phyloP scores from a whole-genome alignment of 2,329 filamentous ascomycete genomes.

The Ascochyta clinopodiicola region DNA sequence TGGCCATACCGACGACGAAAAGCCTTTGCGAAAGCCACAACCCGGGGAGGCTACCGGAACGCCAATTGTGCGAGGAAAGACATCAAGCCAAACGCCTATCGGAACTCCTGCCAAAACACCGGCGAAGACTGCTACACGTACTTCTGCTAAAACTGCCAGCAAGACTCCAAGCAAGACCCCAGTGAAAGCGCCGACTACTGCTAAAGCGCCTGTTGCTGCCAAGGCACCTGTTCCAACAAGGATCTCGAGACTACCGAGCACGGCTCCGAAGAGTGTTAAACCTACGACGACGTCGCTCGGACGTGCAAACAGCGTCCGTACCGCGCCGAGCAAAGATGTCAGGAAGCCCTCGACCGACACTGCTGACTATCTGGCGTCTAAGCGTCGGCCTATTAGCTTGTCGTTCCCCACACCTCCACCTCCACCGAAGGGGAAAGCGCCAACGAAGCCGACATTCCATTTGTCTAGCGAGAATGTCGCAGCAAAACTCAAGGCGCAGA shows the following conservation, averaged over 20 bases:
- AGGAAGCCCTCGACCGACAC: constrained; percentile 35
- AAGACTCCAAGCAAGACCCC: not conserved
- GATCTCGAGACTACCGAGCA: constrained; percentile 37
- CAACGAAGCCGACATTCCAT: constrained; percentile 58
- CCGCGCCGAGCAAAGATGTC: constrained; percentile 28
- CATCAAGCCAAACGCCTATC: constrained; percentile 6
- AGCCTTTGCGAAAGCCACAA: constrained; percentile 33
- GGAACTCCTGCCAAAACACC: not conserved
- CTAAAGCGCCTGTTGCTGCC: not conserved
- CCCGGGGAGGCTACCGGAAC: constrained; percentile 16
- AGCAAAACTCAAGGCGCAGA: constrained; percentile 59
- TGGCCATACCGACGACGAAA: constrained; percentile 41
- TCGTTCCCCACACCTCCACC: constrained; percentile 56
- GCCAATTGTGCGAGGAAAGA: constrained; percentile 12
- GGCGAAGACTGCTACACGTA: not conserved
- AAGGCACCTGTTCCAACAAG: constrained; percentile 17
- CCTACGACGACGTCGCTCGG: constrained; percentile 31
- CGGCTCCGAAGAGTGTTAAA: constrained; percentile 39
- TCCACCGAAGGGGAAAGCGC: constrained; percentile 56
- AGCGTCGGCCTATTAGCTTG: constrained; percentile 56
- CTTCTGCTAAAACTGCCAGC: not conserved
- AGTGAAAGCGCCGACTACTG: not conserved
- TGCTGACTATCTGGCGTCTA: constrained; percentile 50
- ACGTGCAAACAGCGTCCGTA: constrained; percentile 38
- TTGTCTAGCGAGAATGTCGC: constrained; percentile 62